Base-by-base conservation (phyloP, 306 rosid genomes). In the Aeschynomene evenia region DNA sequence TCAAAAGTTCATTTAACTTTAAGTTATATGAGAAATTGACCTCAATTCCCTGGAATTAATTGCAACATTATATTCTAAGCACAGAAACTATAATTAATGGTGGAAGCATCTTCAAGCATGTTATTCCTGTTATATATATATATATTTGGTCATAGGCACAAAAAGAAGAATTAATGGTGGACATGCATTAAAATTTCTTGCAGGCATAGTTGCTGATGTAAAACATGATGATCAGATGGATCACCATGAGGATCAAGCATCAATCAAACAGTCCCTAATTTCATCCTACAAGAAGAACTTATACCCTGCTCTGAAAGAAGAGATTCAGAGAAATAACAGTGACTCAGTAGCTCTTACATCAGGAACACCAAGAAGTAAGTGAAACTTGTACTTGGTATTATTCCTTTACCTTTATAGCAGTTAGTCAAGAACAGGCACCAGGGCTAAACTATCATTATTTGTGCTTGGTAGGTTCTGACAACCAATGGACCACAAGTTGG, bases 401-500 rank as follows among this genome's bases (percentile, higher is more conserved):
- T 62, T 53, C 6, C 26, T 43, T 33, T 56, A n/a, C 16, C 16
- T 24, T 48, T 33, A 31, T 20, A 65, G 13, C n/a, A 43, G 68
- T 34, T 39, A 73, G 21, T n/a, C n/a, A n/a, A n/a, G 5, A 26
- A 52, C 1, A 31, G 63, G 20, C 56, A 63, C 22, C 51, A 68
- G 51, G 59, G 24, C 69, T 74, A 22, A 70, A 56, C 53, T 23
- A 19, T 58, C 40, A 52, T 45, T 28, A 1, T 52, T 33, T n/a
- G 5, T 62, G 20, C 4, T 20, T 31, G 18, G 66, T 56, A 88
- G 91, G 83, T 56, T 71, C 77, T 56, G 80, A 81, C 36, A 84
- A 80, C 40, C 68, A 86, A 77, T 88, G 98, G 98, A 76, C 70
- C 36, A 83, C 89, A 13, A 82, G 84, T 76, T 93, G 98, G 98